phyloP scores from a whole-genome alignment of 257 asterid genomes.

The Leptodermis oblonga region DNA sequence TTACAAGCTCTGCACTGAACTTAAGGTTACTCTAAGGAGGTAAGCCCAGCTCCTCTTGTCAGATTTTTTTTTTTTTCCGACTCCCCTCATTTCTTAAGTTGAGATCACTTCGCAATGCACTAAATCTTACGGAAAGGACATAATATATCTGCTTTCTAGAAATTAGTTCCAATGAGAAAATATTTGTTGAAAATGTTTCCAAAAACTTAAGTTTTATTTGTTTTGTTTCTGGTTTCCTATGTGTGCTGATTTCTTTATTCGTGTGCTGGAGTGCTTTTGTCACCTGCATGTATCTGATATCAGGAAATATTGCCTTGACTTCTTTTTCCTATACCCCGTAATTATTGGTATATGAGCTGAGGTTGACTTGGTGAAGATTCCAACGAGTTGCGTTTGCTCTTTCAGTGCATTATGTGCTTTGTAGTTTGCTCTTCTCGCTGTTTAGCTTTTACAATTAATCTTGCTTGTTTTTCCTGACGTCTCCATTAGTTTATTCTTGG shows the following conservation, averaged over 20 bases:
- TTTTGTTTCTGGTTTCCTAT: background rate
- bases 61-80: background rate
- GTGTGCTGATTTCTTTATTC: background rate
- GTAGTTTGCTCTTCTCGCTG: background rate
- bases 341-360: background rate
- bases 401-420: background rate
- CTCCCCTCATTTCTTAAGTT: background rate
- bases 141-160: background rate
- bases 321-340: background rate
- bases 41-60: conserved; percentile 22
- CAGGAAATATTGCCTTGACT: background rate
- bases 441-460: background rate
- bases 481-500: background rate
- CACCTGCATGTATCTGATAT: background rate
- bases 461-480: background rate
- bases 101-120: background rate
- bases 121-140: background rate
- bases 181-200: background rate
- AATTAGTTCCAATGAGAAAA: background rate
- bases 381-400: background rate
- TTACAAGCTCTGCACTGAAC: conserved; percentile 78
- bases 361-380: background rate
- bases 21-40: conserved; percentile 92
- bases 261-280: background rate
- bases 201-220: background rate